A percentile compares a stretch with the other conserved stretches of the same genome.
phyloP scores from a whole-genome alignment of 306 rosid species.

The Cyamopsis tetragonoloba region DNA sequence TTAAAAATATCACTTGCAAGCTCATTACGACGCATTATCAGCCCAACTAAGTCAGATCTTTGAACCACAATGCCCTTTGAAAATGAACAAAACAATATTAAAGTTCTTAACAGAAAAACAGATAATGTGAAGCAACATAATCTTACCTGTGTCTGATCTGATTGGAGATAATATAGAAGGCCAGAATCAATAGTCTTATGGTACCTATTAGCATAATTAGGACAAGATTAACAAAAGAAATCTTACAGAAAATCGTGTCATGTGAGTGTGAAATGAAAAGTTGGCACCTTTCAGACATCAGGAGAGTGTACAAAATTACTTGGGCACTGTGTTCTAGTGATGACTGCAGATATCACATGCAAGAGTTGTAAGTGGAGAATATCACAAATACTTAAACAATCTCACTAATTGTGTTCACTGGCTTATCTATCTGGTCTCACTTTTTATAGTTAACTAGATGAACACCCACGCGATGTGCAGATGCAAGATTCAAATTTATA shows the following conservation, averaged over 20 bases:
- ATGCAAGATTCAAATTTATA: too few species aligned
- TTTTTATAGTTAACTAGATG: constrained; percentile 12
- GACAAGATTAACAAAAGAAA: constrained; percentile 8
- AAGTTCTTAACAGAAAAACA: constrained; percentile 13
- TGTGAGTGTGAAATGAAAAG: not conserved
- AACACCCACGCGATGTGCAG: too few species aligned
- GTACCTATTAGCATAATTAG: constrained; percentile 51
- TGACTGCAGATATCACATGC: constrained; percentile 53
- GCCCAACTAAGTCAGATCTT: constrained; percentile 86
- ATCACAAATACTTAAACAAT: not conserved
- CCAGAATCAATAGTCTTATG: constrained; percentile 70
- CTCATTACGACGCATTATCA: constrained; percentile 85
- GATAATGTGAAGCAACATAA: not conserved
- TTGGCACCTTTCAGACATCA: constrained; percentile 88
- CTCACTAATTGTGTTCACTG: not conserved
- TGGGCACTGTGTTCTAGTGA: constrained; percentile 84
- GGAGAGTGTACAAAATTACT: constrained; percentile 80
- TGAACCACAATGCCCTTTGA: constrained; percentile 69
- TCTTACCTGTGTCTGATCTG: constrained; percentile 76
- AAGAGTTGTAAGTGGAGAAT: constrained; percentile 24
- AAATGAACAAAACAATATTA: constrained; percentile 16
- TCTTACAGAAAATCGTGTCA: not conserved
- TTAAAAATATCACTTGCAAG: constrained; percentile 76
- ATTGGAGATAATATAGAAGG: constrained; percentile 82
- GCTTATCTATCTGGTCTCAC: constrained; percentile 16